phyloP scores from a whole-genome alignment of 345 rosid species.

The Diplotaxis tenuifolia region DNA sequence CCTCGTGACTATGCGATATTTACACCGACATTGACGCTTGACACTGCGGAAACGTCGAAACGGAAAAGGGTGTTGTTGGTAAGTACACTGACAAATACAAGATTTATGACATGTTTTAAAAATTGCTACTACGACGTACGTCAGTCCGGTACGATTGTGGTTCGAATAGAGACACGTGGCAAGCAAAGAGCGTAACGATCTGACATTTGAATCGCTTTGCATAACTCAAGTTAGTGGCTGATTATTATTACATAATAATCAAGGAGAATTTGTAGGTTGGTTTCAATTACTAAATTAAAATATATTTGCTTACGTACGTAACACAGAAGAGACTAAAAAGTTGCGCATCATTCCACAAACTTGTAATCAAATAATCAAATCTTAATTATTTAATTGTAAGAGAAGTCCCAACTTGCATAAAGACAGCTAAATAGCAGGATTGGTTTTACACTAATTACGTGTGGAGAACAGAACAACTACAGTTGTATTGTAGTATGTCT shows the following conservation, averaged over 20 bases:
- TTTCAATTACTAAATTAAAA: not conserved
- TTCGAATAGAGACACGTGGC: slow-evolving; percentile 21
- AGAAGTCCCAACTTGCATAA: not conserved
- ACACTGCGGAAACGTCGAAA: not conserved
- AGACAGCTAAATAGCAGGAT: slow-evolving; percentile 14
- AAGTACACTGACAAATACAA: not conserved
- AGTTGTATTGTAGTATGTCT: slow-evolving; percentile 21
- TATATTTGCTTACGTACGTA: not conserved
- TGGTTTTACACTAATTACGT: slow-evolving; percentile 5
- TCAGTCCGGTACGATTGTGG: not conserved
- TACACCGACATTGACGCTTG: slow-evolving; percentile 31
- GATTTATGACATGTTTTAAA: slow-evolving; percentile 6
- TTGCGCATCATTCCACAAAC: not conserved
- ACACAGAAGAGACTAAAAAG: not conserved
- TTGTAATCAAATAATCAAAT: not conserved
- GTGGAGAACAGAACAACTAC: not conserved
- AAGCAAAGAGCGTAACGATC: not conserved
- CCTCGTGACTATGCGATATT: slow-evolving; percentile 15
- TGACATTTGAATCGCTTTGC: slow-evolving; percentile 3
- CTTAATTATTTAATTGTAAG: not conserved
- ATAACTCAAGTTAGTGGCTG: not conserved
- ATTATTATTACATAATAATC: not conserved
- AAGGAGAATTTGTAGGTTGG: not conserved
- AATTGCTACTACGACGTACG: not conserved
- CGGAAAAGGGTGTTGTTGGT: slow-evolving; percentile 34